phyloP scores from a whole-genome alignment of 768 basidiomycete genomes.

The Suillus paluster region DNA sequence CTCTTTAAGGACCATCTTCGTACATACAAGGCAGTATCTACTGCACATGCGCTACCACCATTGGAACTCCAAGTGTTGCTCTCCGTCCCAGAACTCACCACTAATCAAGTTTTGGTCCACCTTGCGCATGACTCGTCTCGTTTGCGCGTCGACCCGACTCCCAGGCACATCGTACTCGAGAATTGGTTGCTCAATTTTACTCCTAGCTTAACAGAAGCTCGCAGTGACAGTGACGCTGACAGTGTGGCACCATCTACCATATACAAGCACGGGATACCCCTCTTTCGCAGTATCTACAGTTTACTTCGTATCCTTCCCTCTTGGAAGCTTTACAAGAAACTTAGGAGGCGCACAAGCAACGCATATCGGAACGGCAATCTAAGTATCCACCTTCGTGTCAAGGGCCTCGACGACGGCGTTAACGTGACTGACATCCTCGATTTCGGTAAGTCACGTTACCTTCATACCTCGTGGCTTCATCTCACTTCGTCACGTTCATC shows the following conservation, averaged over 20 bases:
- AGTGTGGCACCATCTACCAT: conserved; percentile 74
- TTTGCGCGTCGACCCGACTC: conserved; percentile 69
- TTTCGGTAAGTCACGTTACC: conserved; percentile 43
- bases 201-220: conserved; percentile 21
- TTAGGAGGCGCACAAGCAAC: conserved; percentile 47
- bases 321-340: conserved; percentile 72
- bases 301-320: conserved; percentile 75
- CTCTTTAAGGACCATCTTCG: conserved; percentile 64
- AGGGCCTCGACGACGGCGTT: conserved; percentile 35
- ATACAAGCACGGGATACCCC: conserved; percentile 84
- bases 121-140: conserved; percentile 61
- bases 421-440: conserved; percentile 30
- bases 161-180: conserved; percentile 73
- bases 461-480: conserved; percentile 20
- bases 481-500: conserved; percentile 25
- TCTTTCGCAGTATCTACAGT: conserved; percentile 79
- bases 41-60: conserved; percentile 41
- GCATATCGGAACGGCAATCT: conserved; percentile 48
- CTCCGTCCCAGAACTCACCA: conserved; percentile 66
- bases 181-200: conserved; percentile 62
- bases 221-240: conserved; percentile 30
- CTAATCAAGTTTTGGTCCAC: conserved; percentile 76
- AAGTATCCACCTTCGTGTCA: conserved; percentile 52
- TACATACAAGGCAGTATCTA: conserved; percentile 63
- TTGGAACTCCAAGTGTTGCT: conserved; percentile 75